These are phyloP conservation scores for Phlebopus sp. DNA, from an alignment of 1,284 basidiomycete genomes.

Conservation along the genomic window DNA sequence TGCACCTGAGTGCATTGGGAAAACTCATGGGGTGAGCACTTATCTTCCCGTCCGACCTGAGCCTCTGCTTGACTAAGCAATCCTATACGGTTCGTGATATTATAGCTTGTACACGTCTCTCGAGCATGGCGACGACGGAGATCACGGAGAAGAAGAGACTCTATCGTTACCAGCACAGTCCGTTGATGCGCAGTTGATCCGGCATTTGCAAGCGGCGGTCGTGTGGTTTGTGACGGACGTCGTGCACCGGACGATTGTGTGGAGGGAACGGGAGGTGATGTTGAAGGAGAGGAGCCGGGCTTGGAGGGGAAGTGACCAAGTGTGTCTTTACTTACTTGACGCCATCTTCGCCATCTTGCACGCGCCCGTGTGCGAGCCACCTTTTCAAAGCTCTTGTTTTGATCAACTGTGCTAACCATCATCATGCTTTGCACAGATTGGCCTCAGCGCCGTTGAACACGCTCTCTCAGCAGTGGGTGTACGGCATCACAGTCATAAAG, in stretches of 20 bases:
- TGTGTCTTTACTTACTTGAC: constrained; percentile 7
- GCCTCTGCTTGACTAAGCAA: neutral
- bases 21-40: constrained; percentile 40
- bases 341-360: no score
- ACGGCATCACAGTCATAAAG: constrained; percentile 25
- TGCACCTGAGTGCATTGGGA: constrained; percentile 44
- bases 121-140: constrained; percentile 7
- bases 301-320: constrained; percentile 40
- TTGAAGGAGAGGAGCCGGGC: constrained; percentile 56
- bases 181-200: constrained; percentile 30
- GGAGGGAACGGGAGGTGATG: constrained; percentile 53
- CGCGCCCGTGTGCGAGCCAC: no score
- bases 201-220: constrained; percentile 40
- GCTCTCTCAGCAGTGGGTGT: constrained; percentile 43
- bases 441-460: constrained; percentile 41
- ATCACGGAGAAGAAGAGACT: constrained; percentile 7
- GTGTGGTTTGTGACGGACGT: constrained; percentile 50
- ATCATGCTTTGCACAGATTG: constrained; percentile 33
- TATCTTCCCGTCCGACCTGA: neutral
- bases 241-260: constrained; percentile 47
- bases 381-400: constrained; percentile 7
- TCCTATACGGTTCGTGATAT: neutral
- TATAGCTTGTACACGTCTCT: constrained; percentile 16
- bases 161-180: neutral
- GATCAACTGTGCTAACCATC: constrained; percentile 25